A percentile compares a stretch with the other conserved stretches of the same genome.
phyloP scores from a whole-genome alignment of 2,329 filamentous ascomycete species.

The Stachybotrys elegans region DNA sequence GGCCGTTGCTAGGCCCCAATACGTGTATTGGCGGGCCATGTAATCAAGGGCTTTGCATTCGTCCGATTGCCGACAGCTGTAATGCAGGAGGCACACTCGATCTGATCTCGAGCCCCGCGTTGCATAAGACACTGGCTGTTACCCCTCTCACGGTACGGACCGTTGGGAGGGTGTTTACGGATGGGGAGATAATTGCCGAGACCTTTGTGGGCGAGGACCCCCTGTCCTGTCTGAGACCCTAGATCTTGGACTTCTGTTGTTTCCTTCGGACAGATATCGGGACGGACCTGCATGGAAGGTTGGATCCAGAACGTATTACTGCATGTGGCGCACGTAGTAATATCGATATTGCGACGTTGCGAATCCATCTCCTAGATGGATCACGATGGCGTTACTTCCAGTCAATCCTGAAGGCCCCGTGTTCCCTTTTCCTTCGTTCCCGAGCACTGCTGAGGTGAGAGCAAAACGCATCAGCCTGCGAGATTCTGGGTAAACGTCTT shows the following conservation, averaged over 20 bases:
- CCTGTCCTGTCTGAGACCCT: neutral
- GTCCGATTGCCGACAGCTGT: neutral
- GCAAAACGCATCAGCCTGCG: too few species aligned
- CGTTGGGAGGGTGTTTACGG: neutral
- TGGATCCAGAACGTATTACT: neutral
- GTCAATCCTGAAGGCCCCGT: too few species aligned
- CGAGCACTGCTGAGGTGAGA: too few species aligned
- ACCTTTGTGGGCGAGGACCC: too few species aligned
- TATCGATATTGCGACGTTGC: neutral
- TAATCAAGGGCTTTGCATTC: neutral
- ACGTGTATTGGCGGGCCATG: neutral
- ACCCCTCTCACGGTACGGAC: neutral
- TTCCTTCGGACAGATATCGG: neutral
- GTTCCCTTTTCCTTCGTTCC: too few species aligned
- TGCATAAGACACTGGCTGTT: too few species aligned
- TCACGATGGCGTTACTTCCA: too few species aligned
- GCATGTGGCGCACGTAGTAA: neutral
- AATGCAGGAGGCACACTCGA: neutral
- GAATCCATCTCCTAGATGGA: too few species aligned
- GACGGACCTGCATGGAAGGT: neutral
- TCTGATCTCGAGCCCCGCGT: too few species aligned
- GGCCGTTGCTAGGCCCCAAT: neutral
- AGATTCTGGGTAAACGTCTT: too few species aligned
- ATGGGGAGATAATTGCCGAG: neutral
- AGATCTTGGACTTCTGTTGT: neutral